These are phyloP conservation scores for Coriolopsis trogii DNA, from an alignment of 1,284 basidiomycete species.

Conservation along the genomic window DNA sequence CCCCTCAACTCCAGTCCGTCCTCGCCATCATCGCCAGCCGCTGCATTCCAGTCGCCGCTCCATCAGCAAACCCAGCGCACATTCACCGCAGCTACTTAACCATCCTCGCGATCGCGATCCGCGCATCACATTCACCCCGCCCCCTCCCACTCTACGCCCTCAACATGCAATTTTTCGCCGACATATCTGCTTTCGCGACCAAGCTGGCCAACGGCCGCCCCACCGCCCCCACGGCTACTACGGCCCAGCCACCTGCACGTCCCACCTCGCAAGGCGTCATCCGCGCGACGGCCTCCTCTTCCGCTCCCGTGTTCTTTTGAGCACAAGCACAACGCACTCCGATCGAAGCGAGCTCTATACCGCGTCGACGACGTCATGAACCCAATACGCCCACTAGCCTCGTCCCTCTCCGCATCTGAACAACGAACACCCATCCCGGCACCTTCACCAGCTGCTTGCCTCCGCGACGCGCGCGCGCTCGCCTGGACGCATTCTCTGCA, in stretches of 20 bases:
- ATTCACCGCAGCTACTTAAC: not conserved
- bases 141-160: not conserved
- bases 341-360: not conserved
- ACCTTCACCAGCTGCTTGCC: too few species aligned
- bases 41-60: conserved; percentile 4
- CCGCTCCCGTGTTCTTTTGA: conserved; percentile 35
- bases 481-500: too few species aligned
- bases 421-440: too few species aligned
- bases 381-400: not conserved
- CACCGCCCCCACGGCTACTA: conserved; percentile 10
- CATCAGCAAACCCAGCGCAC: not conserved
- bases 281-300: conserved; percentile 29
- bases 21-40: conserved; percentile 2
- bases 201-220: conserved; percentile 16
- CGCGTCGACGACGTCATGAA: not conserved
- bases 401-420: too few species aligned
- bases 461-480: too few species aligned
- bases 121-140: not conserved
- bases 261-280: conserved; percentile 28
- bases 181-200: conserved; percentile 7
- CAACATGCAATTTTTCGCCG: conserved; percentile 19
- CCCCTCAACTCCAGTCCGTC: conserved; percentile 7
- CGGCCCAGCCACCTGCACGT: conserved; percentile 18
- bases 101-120: not conserved
- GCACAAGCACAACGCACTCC: not conserved